phyloP scores from a whole-genome alignment of 257 asterid species.

The Sherardia arvensis region DNA sequence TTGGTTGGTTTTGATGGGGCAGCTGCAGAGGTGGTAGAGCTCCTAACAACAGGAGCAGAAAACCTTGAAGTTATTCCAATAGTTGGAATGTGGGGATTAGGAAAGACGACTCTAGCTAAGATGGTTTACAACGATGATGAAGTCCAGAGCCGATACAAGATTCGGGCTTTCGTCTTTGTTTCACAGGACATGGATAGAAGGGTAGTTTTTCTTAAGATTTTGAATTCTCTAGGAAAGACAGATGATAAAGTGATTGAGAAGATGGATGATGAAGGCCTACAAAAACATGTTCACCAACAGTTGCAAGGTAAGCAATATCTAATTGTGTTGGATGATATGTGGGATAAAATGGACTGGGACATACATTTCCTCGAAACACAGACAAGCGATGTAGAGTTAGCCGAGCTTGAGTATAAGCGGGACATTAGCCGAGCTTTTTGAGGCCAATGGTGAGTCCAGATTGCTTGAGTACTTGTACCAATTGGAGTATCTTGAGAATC shows the following conservation, averaged over 20 bases:
- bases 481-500: too few relatives aligned
- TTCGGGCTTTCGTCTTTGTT: background rate
- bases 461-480: too few relatives aligned
- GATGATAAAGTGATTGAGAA: too few relatives aligned
- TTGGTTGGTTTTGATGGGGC: background rate
- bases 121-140: background rate
- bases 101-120: background rate
- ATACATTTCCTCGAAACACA: background rate
- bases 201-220: too few relatives aligned
- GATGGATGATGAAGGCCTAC: constrained; percentile 20
- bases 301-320: constrained; percentile 33
- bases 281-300: constrained; percentile 15
- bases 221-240: background rate
- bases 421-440: too few relatives aligned
- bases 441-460: too few relatives aligned
- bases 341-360: constrained; percentile 13
- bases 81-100: background rate
- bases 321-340: constrained; percentile 47
- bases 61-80: background rate
- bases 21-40: background rate
- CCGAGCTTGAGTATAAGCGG: too few relatives aligned
- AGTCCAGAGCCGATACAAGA: background rate
- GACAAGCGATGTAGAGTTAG: constrained; percentile 4
- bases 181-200: background rate
- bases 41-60: background rate